Base-by-base conservation (phyloP, 139 green algal species). In the Tetradesmus lagerheimii region DNA sequence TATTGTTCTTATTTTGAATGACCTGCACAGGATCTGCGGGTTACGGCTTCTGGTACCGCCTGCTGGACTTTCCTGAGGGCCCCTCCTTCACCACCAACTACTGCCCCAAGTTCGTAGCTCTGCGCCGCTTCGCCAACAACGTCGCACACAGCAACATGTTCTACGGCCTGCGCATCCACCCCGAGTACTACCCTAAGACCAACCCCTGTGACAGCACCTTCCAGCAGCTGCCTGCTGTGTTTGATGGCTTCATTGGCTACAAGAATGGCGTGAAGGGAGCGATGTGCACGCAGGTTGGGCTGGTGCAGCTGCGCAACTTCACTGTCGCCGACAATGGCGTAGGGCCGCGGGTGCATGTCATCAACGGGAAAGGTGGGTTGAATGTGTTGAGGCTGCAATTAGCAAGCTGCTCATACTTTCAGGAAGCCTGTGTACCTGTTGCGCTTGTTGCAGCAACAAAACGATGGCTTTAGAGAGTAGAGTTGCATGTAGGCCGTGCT, bases 211-310 rank as follows among this genome's bases (percentile, higher is more conserved):
- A 86, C 27, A 84, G 80, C 25, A 84, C 57, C 57, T 78, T 77
- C 25, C 57, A 67, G 57, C 86, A 87, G 71, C 62, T 89, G 37
- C 92, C 92, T 2, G 92, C 93, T 37, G 87, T 91, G 3, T 95
- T 95, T 78, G 41, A 91, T 9, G 88, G 90, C 20, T 67, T 96
- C 25, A 75, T 89, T 11, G 25, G 85, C 23, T 96, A 96, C 91
- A 95, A 95, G 89, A 96, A 96, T 83, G 94, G 93, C 38, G 91
- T 95, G 83, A 96, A 96, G 86, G 91, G 94, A 80, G 84, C 91
- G 1, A 91, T 96, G 25, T 91, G 89, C 29, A 94, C 93, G 8
- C 86, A 93, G 86, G 81, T 91, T 23, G 39, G 53, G 6, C 25
- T 35, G 45, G 86, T 57, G 37, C 39, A 74, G 38, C 34, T 50